phyloP scores from a whole-genome alignment of 75 land plant species.

The Adiantum capillusveneris region DNA sequence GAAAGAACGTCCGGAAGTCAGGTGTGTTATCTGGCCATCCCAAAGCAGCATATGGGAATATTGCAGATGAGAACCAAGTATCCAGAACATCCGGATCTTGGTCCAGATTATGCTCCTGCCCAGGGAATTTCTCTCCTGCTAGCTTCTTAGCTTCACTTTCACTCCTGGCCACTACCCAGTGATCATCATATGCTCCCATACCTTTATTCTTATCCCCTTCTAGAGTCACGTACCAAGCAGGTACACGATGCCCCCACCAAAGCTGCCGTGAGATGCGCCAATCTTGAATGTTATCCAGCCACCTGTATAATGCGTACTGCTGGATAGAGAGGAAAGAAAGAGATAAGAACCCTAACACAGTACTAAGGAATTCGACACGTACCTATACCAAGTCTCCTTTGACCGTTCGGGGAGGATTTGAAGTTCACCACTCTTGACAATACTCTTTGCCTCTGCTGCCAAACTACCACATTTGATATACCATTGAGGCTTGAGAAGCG shows the following conservation, averaged over 20 bases:
- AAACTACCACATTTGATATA: conserved; percentile 68
- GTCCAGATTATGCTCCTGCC: conserved; percentile 39
- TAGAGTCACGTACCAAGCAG: conserved; percentile 86
- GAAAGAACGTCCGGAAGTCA: conserved; percentile 77
- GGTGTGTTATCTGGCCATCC: conserved; percentile 86
- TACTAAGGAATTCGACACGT: neutral
- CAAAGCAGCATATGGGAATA: conserved; percentile 84
- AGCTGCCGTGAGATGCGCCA: conserved; percentile 98
- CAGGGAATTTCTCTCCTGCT: conserved; percentile 46
- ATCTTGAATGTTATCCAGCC: conserved; percentile 90
- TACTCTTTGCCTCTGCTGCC: conserved; percentile 73
- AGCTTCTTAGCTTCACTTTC: conserved; percentile 53
- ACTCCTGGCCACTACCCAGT: conserved; percentile 88
- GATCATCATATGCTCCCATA: conserved; percentile 78
- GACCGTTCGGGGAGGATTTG: conserved; percentile 81
- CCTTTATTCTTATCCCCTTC: conserved; percentile 69
- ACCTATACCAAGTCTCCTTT: conserved; percentile 84
- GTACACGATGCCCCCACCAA: conserved; percentile 99
- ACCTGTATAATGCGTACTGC: too few species aligned
- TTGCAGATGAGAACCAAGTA: conserved; percentile 96
- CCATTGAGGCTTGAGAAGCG: conserved; percentile 97
- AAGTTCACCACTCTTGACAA: conserved; percentile 57
- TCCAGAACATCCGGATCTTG: conserved; percentile 99
- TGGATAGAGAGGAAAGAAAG: conserved; percentile 5
- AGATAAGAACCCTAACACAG: neutral